Conservation (phyloP, 2,329 filamentous ascomycete genomes). For the Ophiostoma fasciatum region DNA sequence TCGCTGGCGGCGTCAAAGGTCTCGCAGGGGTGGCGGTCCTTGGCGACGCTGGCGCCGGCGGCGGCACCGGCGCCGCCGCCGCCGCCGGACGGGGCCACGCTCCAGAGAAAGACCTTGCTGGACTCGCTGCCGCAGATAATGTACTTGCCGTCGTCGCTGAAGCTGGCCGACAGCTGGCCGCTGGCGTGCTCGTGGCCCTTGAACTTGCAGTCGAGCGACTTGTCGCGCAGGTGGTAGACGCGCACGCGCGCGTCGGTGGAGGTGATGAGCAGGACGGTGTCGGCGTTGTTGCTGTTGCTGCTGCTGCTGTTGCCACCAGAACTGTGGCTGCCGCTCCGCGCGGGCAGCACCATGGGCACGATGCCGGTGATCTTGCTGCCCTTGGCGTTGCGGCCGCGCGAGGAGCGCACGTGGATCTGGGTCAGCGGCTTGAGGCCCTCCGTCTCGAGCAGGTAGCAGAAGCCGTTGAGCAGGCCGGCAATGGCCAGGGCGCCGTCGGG, state of each 20-base stretch:
- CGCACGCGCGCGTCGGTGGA: conserved; percentile 91
- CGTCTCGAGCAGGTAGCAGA: conserved; percentile 85
- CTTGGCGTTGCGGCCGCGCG: conserved; percentile 82
- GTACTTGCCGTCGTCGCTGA: conserved; percentile 75
- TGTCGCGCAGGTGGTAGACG: conserved; percentile 77
- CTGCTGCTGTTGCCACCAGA: too few species aligned
- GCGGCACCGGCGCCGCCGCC: conserved; percentile 47
- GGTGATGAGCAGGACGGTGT: conserved; percentile 74
- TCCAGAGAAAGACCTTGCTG: conserved; percentile 82
- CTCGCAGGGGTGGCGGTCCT: conserved; percentile 72
- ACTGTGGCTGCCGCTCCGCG: conserved; percentile 24
- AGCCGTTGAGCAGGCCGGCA: conserved; percentile 70
- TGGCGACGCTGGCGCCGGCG: conserved; percentile 49
- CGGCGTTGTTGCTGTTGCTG: too few species aligned
- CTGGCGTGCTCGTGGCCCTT: conserved; percentile 80
- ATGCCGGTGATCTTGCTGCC: conserved; percentile 97
- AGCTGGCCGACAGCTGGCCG: conserved; percentile 78
- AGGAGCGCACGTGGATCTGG: conserved; percentile 87
- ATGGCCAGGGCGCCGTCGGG: conserved; percentile 85
- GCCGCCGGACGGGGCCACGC: conserved; percentile 40
- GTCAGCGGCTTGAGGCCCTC: conserved; percentile 72
- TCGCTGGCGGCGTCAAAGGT: conserved; percentile 82
- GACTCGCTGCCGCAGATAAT: conserved; percentile 92
- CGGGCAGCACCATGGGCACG: conserved; percentile 31
- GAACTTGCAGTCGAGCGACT: conserved; percentile 75